Evolutionary conservation across 2,329 filamentous ascomycete species (phyloP).

Genomic region (Colletotrichum shisoi): DNA sequence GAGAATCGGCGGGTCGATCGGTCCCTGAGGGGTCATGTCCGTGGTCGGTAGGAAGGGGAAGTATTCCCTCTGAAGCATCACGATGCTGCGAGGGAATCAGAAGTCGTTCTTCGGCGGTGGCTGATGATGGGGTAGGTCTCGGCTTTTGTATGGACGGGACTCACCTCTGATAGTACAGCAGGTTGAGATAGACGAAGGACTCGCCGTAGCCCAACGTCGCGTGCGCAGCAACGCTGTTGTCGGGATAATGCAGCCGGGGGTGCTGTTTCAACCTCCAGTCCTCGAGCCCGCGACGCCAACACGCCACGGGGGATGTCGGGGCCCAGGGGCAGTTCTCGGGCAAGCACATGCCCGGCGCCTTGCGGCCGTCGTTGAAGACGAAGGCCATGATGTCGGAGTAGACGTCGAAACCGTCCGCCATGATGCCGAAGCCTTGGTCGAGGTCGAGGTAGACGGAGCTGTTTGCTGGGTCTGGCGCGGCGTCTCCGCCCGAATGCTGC

Average conservation of each 20-base stretch:
- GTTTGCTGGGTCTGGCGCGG: conserved; percentile 13
- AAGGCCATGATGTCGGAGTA: conserved; percentile 54
- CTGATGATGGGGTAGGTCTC: too few relatives aligned
- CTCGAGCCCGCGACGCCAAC: conserved; percentile 45
- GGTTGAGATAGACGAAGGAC: conserved; percentile 54
- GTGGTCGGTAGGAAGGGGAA: conserved; percentile 54
- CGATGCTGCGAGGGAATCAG: conserved; percentile 42
- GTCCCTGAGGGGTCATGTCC: conserved; percentile 49
- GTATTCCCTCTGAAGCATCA: conserved; percentile 56
- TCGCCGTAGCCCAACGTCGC: conserved; percentile 53
- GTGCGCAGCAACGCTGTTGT: conserved; percentile 50
- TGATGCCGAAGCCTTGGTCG: conserved; percentile 47
- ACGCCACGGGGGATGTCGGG: conserved; percentile 48
- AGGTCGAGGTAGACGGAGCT: conserved; percentile 42
- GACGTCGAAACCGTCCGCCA: conserved; percentile 55
- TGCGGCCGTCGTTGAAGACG: conserved; percentile 54
- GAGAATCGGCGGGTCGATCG: conserved; percentile 52
- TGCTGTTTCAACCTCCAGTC: conserved; percentile 50
- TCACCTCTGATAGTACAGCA: conserved; percentile 55
- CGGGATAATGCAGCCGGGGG: conserved; percentile 49
- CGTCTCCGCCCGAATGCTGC: conserved; percentile 39
- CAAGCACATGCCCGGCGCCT: conserved; percentile 51
- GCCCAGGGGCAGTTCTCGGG: conserved; percentile 53
- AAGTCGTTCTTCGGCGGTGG: too few relatives aligned
- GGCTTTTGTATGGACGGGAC: conserved; percentile 9